phyloP scores from a whole-genome alignment of 345 rosid genomes.

The Arabis alpina region DNA sequence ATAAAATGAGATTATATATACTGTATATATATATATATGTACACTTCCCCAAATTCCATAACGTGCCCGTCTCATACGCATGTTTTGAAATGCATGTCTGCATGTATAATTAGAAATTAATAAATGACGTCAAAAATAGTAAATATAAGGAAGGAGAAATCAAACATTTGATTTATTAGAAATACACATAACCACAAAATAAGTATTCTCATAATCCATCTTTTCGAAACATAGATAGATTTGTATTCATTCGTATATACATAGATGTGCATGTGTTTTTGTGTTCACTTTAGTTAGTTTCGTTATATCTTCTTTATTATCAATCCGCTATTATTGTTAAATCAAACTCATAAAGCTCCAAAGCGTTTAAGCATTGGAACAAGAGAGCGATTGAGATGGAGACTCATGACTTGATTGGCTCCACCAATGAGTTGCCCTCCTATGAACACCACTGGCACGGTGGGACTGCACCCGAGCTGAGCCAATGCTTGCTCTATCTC shows the following conservation, averaged over 20 bases:
- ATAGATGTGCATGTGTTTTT: not conserved
- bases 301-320: not conserved
- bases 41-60: too few relatives aligned
- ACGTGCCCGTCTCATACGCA: too few relatives aligned
- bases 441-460: slow-evolving; percentile 72
- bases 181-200: slow-evolving; percentile 21
- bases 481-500: slow-evolving; percentile 75
- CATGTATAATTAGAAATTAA: too few relatives aligned
- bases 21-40: too few relatives aligned
- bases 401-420: slow-evolving; percentile 75
- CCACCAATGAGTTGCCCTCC: slow-evolving; percentile 82
- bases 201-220: slow-evolving; percentile 17
- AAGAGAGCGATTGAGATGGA: slow-evolving; percentile 68
- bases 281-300: not conserved
- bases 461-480: slow-evolving; percentile 62
- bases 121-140: too few relatives aligned
- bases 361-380: slow-evolving; percentile 67
- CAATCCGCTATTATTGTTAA: not conserved
- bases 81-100: too few relatives aligned
- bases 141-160: too few relatives aligned
- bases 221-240: slow-evolving; percentile 33
- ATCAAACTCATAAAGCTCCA: slow-evolving; percentile 79
- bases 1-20: too few relatives aligned
- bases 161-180: too few relatives aligned
- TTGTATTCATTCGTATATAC: slow-evolving; percentile 13